Evolutionary conservation across 257 asterid genomes (phyloP), one percentile per base, ranked within the genome.

Genomic region (Plantago ovata): DNA sequence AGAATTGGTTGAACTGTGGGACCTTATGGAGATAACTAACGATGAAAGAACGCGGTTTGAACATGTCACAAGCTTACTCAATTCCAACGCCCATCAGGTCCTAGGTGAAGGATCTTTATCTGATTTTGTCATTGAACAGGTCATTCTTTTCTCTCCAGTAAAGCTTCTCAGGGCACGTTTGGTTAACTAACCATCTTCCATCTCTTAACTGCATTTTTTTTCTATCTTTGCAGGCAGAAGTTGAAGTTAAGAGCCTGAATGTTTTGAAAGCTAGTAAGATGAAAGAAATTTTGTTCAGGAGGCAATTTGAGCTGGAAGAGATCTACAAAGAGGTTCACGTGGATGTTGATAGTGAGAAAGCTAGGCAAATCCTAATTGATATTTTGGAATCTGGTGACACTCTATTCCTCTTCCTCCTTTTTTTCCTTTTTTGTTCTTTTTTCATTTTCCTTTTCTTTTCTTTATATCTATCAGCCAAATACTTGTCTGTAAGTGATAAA

Each of bases 231-330:
- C 66, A 86, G 95, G 53, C 76, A 65, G 86, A 79, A 75, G 72
- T 66, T 74, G 95, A 83, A 71, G 84, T 81, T 63, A 81, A 66
- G 50, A 73, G 72, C 60, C 62, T 86, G 64, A 86, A 70, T 66
- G 74, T 68, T 69, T 58, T 77, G 68, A 86, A 84, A 80, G 74
- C 78, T 69, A 69, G 85, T 61, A 86, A 81, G 81, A 69, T 81
- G 84, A 84, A 77, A 69, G 94, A 86, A 73, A 71, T 86, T 62
- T 81, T 86, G 68, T 62, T 81, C 68, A 79, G 77, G 75, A 84
- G 90, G 66, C 90, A 86, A 63, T 67, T 74, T 48, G 86, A 84
- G 75, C 79, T 86, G 16, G 95, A 86, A 74, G 84, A 81, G 69
- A 84, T 86, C 56, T 75, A 78, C 60, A 47, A 67, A 57, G 77